Percentiles rank a stretch among this genome's conserved stretches.
Conservation (phyloP, 331 rosid genomes). For the Dryas integrifolia region DNA sequence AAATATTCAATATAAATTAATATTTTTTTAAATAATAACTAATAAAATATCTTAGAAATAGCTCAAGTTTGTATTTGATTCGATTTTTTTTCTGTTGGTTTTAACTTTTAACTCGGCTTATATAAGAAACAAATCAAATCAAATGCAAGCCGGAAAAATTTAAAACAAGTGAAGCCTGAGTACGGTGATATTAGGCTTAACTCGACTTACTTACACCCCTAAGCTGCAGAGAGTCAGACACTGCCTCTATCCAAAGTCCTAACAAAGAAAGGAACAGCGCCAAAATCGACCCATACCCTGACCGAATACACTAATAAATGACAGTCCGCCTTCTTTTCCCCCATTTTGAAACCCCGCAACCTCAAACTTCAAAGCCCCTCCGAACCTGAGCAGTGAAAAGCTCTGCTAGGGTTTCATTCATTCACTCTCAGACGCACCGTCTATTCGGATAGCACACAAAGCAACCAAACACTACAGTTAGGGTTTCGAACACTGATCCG, state of each 20-base stretch:
- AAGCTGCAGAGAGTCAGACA: too few species aligned
- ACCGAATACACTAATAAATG: neutral
- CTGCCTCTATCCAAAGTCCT: neutral
- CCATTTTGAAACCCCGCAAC: neutral
- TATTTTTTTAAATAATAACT: too few species aligned
- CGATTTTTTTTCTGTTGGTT: too few species aligned
- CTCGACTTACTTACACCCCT: too few species aligned
- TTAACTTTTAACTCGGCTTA: too few species aligned
- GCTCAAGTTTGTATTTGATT: too few species aligned
- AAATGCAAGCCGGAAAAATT: too few species aligned
- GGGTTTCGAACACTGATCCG: slow-evolving; percentile 4
- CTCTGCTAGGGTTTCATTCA: slow-evolving; percentile 37
- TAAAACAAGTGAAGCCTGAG: too few species aligned
- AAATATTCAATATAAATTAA: too few species aligned
- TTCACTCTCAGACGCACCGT: neutral
- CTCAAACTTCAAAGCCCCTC: neutral
- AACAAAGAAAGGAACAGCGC: neutral
- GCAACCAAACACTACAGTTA: neutral
- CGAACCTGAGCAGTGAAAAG: neutral
- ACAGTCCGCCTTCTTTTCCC: neutral
- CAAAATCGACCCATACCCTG: neutral
- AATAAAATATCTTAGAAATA: too few species aligned
- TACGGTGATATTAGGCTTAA: too few species aligned
- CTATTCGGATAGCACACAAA: neutral
- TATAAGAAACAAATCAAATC: too few species aligned